phyloP scores from a whole-genome alignment of 192 early-diverging fungal species.

The Radiomyces spectabilis region DNA sequence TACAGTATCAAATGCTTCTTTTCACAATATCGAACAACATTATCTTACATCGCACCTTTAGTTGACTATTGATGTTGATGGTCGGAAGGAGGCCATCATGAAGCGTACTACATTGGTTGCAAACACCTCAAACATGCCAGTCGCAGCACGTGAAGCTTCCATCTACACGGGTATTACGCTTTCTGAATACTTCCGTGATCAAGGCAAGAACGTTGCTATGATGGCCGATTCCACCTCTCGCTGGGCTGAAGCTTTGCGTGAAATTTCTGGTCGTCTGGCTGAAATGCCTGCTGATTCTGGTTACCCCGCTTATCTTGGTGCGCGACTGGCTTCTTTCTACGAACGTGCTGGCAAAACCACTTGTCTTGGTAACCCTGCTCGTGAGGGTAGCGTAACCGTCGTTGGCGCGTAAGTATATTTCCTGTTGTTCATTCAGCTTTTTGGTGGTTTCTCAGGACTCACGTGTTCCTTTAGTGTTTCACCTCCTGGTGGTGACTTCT shows the following conservation, averaged over 20 bases:
- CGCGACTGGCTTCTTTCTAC: slow-evolving; percentile 98
- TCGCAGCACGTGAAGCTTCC: slow-evolving; percentile 98
- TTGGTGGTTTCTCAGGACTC: background rate
- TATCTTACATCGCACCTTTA: slow-evolving; percentile 17
- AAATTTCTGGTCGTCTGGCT: slow-evolving; percentile 99
- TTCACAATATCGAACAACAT: background rate
- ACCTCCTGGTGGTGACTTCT: slow-evolving; percentile 98
- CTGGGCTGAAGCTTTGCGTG: slow-evolving; percentile 99
- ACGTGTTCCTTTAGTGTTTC: slow-evolving; percentile 66
- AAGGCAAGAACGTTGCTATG: slow-evolving; percentile 99
- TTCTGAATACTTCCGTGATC: slow-evolving; percentile 99
- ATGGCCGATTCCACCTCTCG: slow-evolving; percentile 99
- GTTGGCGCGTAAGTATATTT: slow-evolving; percentile 76
- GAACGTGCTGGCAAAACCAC: slow-evolving; percentile 97
- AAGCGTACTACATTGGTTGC: slow-evolving; percentile 98
- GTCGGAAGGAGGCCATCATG: slow-evolving; percentile 98
- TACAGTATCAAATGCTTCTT: background rate
- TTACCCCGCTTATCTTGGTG: slow-evolving; percentile 98
- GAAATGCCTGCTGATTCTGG: slow-evolving; percentile 98
- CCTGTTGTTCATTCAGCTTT: slow-evolving; percentile 4
- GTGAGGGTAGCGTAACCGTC: slow-evolving; percentile 92
- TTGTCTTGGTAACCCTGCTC: slow-evolving; percentile 91
- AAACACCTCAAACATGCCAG: slow-evolving; percentile 99
- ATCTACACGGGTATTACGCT: slow-evolving; percentile 99
- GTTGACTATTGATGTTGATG: slow-evolving; percentile 89